Conservation (phyloP, 2,329 filamentous ascomycete species). For the Truncatella angustata region DNA sequence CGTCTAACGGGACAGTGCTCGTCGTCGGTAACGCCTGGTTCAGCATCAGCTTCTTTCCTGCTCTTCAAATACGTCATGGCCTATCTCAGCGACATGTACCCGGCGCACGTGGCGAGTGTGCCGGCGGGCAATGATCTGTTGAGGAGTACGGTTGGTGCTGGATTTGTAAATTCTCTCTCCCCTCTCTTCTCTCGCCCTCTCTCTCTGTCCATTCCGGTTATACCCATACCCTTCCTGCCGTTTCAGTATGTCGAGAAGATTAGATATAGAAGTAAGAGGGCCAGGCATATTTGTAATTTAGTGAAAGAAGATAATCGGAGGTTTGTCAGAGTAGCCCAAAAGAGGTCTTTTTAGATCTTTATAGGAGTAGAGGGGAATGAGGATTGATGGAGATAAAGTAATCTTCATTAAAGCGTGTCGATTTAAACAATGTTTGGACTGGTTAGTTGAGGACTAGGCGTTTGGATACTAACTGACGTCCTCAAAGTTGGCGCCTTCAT, state of each 20-base stretch:
- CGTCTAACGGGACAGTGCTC: conserved; percentile 55
- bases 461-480: no score
- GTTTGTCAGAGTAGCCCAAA: background rate
- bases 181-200: no score
- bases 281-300: conserved; percentile 22
- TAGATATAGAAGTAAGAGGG: conserved; percentile 20
- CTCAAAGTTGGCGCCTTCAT: no score
- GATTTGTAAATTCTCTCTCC: conserved; percentile 13
- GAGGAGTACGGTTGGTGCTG: conserved; percentile 18
- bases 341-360: no score
- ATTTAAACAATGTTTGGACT: no score
- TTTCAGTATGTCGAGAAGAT: conserved; percentile 18
- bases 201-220: conserved; percentile 20
- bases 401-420: no score
- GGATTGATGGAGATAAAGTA: no score
- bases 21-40: conserved; percentile 51
- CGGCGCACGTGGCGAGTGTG: conserved; percentile 19
- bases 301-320: background rate
- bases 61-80: conserved; percentile 24
- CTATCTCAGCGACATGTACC: conserved; percentile 22
- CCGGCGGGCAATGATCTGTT: conserved; percentile 23
- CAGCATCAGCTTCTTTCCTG: conserved; percentile 19
- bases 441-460: no score
- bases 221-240: conserved; percentile 21
- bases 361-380: no score